Percentiles rank a stretch among this genome's conserved stretches.
Evolutionary conservation across 169 alveolate genomes (phyloP).

Genomic region (Plasmodium coatneyi): DNA sequence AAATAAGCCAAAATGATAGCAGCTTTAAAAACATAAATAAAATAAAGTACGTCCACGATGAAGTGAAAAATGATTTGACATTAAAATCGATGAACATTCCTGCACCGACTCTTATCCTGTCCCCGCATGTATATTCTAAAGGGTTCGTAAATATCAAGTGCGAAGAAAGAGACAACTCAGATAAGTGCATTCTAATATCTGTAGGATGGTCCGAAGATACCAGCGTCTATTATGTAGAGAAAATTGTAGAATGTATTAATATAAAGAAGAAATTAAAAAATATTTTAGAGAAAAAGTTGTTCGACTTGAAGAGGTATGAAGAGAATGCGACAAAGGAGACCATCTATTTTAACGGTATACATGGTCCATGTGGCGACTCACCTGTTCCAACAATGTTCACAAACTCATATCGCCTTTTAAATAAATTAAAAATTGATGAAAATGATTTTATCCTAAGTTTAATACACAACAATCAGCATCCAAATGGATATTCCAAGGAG

Average conservation of each 20-base stretch:
- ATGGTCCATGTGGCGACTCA: neutral
- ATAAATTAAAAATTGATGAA: constrained; percentile 66
- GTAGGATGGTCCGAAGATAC: constrained; percentile 73
- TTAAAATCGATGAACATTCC: constrained; percentile 37
- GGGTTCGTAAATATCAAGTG: constrained; percentile 69
- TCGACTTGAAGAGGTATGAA: constrained; percentile 19
- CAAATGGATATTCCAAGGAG: constrained; percentile 7
- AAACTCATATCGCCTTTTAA: constrained; percentile 40
- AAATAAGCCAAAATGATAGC: constrained; percentile 29
- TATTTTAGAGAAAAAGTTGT: constrained; percentile 26
- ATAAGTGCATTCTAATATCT: constrained; percentile 48
- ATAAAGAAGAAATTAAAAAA: constrained; percentile 45
- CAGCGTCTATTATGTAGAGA: constrained; percentile 58
- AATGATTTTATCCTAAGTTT: constrained; percentile 30
- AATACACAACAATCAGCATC: constrained; percentile 19
- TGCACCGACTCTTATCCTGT: constrained; percentile 21
- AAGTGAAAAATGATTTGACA: constrained; percentile 31
- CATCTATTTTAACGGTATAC: neutral
- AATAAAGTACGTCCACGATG: constrained; percentile 37
- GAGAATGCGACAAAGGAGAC: neutral
- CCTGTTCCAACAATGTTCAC: neutral
- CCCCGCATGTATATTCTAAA: constrained; percentile 46
- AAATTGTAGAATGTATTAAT: constrained; percentile 58
- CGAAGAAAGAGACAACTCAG: constrained; percentile 34
- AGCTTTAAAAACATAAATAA: constrained; percentile 50